Evolutionary conservation across 805 yeast genomes (phyloP).

Genomic region (Candida michaelii): DNA sequence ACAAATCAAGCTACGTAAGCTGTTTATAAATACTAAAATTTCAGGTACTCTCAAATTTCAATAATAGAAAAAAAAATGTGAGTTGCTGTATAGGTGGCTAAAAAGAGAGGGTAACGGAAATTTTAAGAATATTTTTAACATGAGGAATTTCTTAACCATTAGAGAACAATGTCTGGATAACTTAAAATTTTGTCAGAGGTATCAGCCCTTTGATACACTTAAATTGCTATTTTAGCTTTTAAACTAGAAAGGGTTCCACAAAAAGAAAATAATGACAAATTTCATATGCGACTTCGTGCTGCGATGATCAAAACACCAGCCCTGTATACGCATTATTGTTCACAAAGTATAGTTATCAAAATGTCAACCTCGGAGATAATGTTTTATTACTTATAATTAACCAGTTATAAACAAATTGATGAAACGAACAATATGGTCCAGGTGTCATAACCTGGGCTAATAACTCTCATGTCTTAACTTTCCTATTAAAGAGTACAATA

Average conservation of each 20-base stretch:
- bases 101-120: background rate
- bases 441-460: background rate
- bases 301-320: slow-evolving; percentile 8
- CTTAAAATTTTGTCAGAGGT: background rate
- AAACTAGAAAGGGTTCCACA: slow-evolving; percentile 1
- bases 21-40: slow-evolving; percentile 4
- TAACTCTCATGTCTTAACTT: background rate
- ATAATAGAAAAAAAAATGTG: slow-evolving; percentile 2
- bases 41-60: slow-evolving; percentile 5
- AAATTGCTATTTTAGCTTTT: slow-evolving; percentile 4
- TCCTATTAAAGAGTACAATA: background rate
- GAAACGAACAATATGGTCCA: background rate
- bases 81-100: slow-evolving; percentile 4
- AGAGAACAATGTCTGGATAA: background rate
- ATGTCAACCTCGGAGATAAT: background rate
- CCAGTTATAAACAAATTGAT: background rate
- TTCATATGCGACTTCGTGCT: slow-evolving; percentile 1
- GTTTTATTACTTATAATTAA: background rate
- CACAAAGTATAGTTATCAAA: background rate
- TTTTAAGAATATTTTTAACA: background rate
- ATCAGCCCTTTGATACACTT: slow-evolving; percentile 5
- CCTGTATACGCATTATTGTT: background rate
- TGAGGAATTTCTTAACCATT: background rate
- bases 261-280: slow-evolving; percentile 4
- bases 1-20: slow-evolving; percentile 2